Conservation (phyloP, 331 rosid species). For the Stylosanthes scabra region DNA sequence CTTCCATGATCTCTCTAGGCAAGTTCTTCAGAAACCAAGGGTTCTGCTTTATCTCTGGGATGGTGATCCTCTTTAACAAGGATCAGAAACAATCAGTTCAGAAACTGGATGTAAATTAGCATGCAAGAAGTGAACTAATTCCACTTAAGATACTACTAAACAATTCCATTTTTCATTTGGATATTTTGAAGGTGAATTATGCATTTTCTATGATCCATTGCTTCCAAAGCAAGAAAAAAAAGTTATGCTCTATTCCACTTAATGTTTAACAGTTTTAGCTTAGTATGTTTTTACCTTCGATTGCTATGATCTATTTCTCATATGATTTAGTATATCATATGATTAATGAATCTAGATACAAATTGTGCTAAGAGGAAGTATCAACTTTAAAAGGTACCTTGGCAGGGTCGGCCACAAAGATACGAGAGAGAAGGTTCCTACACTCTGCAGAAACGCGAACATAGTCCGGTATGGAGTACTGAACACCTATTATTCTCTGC, state of each 20-base stretch:
- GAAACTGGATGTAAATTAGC: background rate
- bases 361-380: too few relatives aligned
- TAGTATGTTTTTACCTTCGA: too few relatives aligned
- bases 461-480: conserved; percentile 91
- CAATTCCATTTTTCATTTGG: conserved; percentile 6
- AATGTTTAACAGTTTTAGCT: too few relatives aligned
- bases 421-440: conserved; percentile 73
- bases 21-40: conserved; percentile 93
- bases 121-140: too few relatives aligned
- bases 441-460: conserved; percentile 91
- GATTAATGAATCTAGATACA: too few relatives aligned
- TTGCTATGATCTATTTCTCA: too few relatives aligned
- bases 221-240: too few relatives aligned
- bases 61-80: conserved; percentile 68
- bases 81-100: conserved; percentile 30
- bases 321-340: too few relatives aligned
- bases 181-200: too few relatives aligned
- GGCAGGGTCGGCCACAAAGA: conserved; percentile 88
- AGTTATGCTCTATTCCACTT: too few relatives aligned
- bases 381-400: conserved; percentile 53
- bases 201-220: too few relatives aligned
- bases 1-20: conserved; percentile 76
- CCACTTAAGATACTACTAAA: too few relatives aligned
- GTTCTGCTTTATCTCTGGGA: conserved; percentile 81
- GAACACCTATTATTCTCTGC: conserved; percentile 86